These are phyloP conservation scores for Venturiaceae sp. DNA, from an alignment of 2,329 filamentous ascomycete species.

Conservation along the genomic window DNA sequence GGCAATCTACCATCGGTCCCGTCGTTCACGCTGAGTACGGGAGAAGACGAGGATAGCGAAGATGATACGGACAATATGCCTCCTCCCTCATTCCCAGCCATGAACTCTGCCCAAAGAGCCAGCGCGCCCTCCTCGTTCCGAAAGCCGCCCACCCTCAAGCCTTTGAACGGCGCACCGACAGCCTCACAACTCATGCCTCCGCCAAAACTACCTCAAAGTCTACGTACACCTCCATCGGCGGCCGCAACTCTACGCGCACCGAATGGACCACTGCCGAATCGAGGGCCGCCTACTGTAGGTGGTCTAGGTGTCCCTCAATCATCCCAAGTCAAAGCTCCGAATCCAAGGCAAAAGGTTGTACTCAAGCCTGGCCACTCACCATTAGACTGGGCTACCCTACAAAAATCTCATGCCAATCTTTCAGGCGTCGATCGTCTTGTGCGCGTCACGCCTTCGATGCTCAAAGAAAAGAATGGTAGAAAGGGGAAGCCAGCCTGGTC, in stretches of 20 bases:
- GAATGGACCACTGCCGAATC: slow-evolving; percentile 39
- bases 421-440: slow-evolving; percentile 44
- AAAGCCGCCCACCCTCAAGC: slow-evolving; percentile 2
- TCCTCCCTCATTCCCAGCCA: slow-evolving; percentile 32
- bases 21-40: slow-evolving; percentile 21
- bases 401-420: slow-evolving; percentile 52
- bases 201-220: slow-evolving; percentile 15
- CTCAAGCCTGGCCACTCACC: slow-evolving; percentile 89
- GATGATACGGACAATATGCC: slow-evolving; percentile 25
- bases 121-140: slow-evolving; percentile 14
- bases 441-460: slow-evolving; percentile 71
- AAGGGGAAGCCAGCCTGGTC: slow-evolving; percentile 87
- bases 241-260: slow-evolving; percentile 30
- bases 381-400: slow-evolving; percentile 87
- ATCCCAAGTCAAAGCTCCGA: slow-evolving; percentile 31
- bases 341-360: slow-evolving; percentile 54
- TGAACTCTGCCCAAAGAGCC: slow-evolving; percentile 36
- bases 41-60: slow-evolving; percentile 17
- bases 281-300: slow-evolving; percentile 31
- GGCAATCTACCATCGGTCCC: slow-evolving; percentile 9
- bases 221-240: slow-evolving; percentile 17
- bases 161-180: slow-evolving; percentile 9
- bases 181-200: slow-evolving; percentile 23
- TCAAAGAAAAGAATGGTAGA: slow-evolving; percentile 70
- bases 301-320: slow-evolving; percentile 16